These are phyloP conservation scores for Fusarium nurragi DNA, from an alignment of 2,329 filamentous ascomycete genomes.

Conservation along the genomic window DNA sequence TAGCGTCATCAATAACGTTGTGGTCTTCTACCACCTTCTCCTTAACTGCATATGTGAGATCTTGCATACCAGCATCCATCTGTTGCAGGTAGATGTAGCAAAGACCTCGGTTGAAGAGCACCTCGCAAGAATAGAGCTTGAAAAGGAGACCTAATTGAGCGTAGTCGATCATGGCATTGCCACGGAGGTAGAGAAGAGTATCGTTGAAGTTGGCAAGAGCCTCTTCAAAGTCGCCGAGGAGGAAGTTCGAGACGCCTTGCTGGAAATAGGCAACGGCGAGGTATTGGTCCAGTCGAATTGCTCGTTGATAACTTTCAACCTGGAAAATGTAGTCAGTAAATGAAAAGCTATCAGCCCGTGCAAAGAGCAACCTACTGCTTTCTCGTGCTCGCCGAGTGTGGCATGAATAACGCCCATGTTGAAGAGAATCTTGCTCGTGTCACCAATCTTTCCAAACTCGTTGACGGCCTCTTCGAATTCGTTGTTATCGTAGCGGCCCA, in stretches of 20 bases:
- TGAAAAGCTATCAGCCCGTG: constrained; percentile 1
- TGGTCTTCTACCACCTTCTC: constrained; percentile 97
- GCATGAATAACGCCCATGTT: constrained; percentile 98
- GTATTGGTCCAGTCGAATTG: constrained; percentile 90
- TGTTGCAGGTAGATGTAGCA: constrained; percentile 98
- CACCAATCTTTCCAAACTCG: constrained; percentile 86
- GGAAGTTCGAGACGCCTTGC: constrained; percentile 96
- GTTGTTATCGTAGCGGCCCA: constrained; percentile 94
- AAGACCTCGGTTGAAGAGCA: constrained; percentile 94
- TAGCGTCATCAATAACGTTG: constrained; percentile 97
- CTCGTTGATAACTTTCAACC: constrained; percentile 95
- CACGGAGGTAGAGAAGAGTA: constrained; percentile 90
- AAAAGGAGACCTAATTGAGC: constrained; percentile 95
- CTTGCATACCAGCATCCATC: constrained; percentile 88
- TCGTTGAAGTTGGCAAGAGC: constrained; percentile 99
- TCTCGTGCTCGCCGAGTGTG: constrained; percentile 93
- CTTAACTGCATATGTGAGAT: constrained; percentile 88
- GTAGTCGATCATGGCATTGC: constrained; percentile 98
- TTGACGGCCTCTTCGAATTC: constrained; percentile 91
- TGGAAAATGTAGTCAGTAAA: constrained; percentile 50
- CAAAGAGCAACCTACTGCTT: constrained; percentile 73
- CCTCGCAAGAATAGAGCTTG: constrained; percentile 96
- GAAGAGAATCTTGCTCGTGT: constrained; percentile 98
- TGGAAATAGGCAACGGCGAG: constrained; percentile 98
- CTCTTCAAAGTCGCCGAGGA: constrained; percentile 96